Percentiles rank a stretch among this genome's conserved stretches.
These are phyloP conservation scores for Claviceps sorghi DNA, from an alignment of 2,329 filamentous ascomycete species.

Conservation along the genomic window DNA sequence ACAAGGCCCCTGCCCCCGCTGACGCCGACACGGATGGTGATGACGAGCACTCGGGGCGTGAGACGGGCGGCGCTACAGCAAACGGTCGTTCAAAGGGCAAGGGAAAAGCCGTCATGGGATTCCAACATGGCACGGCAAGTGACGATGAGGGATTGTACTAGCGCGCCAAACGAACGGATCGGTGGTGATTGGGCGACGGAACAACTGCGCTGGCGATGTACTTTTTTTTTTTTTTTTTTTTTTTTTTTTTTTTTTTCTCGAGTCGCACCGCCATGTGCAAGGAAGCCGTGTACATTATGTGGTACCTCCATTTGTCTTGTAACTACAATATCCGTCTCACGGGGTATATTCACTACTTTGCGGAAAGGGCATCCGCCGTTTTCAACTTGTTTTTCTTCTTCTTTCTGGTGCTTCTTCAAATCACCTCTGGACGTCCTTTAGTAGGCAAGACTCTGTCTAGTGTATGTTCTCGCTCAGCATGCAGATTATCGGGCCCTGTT, in stretches of 20 bases:
- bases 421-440: too few species aligned
- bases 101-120: constrained; percentile 37
- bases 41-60: constrained; percentile 20
- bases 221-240: not conserved
- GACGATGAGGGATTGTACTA: constrained; percentile 45
- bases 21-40: constrained; percentile 13
- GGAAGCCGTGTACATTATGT: too few species aligned
- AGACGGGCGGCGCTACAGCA: constrained; percentile 13
- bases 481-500: too few species aligned
- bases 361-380: too few species aligned
- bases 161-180: not conserved
- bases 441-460: too few species aligned
- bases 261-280: too few species aligned
- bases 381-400: too few species aligned
- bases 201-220: not conserved
- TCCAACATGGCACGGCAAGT: constrained; percentile 38
- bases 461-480: too few species aligned
- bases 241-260: not conserved
- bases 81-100: constrained; percentile 34
- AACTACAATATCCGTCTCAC: too few species aligned
- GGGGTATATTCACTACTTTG: too few species aligned
- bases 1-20: constrained; percentile 17
- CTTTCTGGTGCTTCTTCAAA: too few species aligned
- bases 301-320: too few species aligned
- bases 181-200: not conserved